These are phyloP conservation scores for Talaromyces ruber DNA, from an alignment of 495 filamentous ascomycete genomes.

Conservation along the genomic window DNA sequence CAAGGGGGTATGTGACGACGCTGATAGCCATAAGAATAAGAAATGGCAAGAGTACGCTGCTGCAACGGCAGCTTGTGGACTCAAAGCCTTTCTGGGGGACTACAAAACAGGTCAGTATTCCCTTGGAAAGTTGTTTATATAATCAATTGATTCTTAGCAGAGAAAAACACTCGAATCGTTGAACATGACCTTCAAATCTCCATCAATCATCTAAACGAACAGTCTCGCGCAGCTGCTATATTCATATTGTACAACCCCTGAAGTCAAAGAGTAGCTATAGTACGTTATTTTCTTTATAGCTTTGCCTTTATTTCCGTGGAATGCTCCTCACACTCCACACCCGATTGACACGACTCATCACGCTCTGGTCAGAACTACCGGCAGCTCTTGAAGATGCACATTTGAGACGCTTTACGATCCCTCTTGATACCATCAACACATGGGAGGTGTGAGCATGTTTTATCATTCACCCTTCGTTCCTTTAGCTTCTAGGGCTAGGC, in stretches of 20 bases:
- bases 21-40: constrained; percentile 33
- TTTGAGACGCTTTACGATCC: not conserved
- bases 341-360: not conserved
- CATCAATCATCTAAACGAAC: not conserved
- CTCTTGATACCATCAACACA: not conserved
- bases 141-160: not conserved
- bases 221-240: not conserved
- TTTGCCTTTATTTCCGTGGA: not conserved
- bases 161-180: not conserved
- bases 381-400: not conserved
- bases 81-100: constrained; percentile 12
- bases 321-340: not conserved
- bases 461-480: not conserved
- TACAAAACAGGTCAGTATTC: not conserved
- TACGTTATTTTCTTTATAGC: not conserved
- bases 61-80: constrained; percentile 17
- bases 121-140: too few species aligned
- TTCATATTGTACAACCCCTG: not conserved
- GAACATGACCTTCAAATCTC: not conserved
- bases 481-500: not conserved
- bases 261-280: not conserved
- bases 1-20: constrained; percentile 32
- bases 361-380: not conserved
- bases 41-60: constrained; percentile 30
- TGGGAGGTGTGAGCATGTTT: not conserved